Evolutionary conservation across 2,329 filamentous ascomycete genomes (phyloP).

Genomic region (Septoria petroselini): DNA sequence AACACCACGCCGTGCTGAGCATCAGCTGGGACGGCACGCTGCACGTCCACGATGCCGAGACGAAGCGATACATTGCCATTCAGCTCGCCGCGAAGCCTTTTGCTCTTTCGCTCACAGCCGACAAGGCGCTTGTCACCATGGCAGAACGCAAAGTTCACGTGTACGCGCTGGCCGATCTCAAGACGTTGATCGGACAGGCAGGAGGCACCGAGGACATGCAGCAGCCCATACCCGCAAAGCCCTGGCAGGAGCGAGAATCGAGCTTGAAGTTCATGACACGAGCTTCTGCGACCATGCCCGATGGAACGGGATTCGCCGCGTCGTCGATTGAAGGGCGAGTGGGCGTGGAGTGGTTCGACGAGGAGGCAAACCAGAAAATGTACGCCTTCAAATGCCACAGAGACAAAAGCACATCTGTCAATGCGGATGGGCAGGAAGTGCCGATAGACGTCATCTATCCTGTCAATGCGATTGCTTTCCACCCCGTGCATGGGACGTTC

Average conservation of each 20-base stretch:
- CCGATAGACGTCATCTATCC: slow-evolving; percentile 82
- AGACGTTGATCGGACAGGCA: slow-evolving; percentile 53
- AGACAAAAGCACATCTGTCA: slow-evolving; percentile 64
- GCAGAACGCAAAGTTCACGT: slow-evolving; percentile 89
- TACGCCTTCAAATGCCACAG: slow-evolving; percentile 99
- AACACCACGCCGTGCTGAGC: slow-evolving; percentile 76
- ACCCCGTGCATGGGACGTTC: slow-evolving; percentile 78
- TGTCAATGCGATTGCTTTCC: slow-evolving; percentile 85
- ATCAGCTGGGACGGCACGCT: slow-evolving; percentile 92
- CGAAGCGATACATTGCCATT: slow-evolving; percentile 43
- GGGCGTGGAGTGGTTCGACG: slow-evolving; percentile 97
- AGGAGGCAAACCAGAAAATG: slow-evolving; percentile 86
- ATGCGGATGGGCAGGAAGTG: slow-evolving; percentile 47
- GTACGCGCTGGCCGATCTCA: slow-evolving; percentile 76
- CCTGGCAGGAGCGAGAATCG: slow-evolving; percentile 91
- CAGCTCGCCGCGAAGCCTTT: slow-evolving; percentile 82
- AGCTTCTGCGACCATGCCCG: slow-evolving; percentile 92
- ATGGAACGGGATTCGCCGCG: slow-evolving; percentile 89
- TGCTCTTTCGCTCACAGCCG: slow-evolving; percentile 71
- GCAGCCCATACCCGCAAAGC: slow-evolving; percentile 41
- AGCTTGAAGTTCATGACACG: slow-evolving; percentile 95
- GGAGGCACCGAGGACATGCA: slow-evolving; percentile 20
- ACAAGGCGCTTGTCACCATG: slow-evolving; percentile 94
- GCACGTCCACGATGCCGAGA: slow-evolving; percentile 68
- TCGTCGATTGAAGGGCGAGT: slow-evolving; percentile 92